A percentile compares a stretch with the other conserved stretches of the same genome.
Evolutionary conservation across 2,329 filamentous ascomycete species (phyloP).

Genomic region (Moelleriella libera): DNA sequence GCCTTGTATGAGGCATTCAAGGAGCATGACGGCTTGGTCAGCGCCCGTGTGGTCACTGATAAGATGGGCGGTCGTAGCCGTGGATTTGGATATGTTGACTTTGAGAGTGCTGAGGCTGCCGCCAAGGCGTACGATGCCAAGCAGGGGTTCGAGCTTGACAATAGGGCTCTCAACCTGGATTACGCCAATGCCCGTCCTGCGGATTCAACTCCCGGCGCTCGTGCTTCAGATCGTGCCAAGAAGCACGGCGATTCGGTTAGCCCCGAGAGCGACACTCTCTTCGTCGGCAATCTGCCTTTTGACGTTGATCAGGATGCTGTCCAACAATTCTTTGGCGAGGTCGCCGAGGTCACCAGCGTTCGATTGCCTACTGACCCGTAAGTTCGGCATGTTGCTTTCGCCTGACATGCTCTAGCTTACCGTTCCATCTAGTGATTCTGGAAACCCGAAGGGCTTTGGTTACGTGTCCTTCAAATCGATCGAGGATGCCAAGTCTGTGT

Average conservation of each 20-base stretch:
- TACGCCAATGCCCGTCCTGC: slow-evolving; percentile 55
- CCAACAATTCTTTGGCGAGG: slow-evolving; percentile 57
- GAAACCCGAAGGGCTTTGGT: slow-evolving; percentile 80
- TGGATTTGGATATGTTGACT: slow-evolving; percentile 91
- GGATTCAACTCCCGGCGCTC: slow-evolving; percentile 34
- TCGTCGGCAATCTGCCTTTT: slow-evolving; percentile 84
- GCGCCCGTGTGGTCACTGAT: slow-evolving; percentile 73
- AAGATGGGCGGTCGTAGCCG: slow-evolving; percentile 70
- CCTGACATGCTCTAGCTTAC: slow-evolving; percentile 7
- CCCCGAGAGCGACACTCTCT: slow-evolving; percentile 74
- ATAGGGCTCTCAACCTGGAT: slow-evolving; percentile 65
- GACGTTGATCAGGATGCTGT: slow-evolving; percentile 65
- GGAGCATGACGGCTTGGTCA: slow-evolving; percentile 56
- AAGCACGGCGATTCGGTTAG: slow-evolving; percentile 69
- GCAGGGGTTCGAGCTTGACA: slow-evolving; percentile 61
- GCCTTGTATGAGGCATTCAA: slow-evolving; percentile 71
- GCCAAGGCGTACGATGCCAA: slow-evolving; percentile 60
- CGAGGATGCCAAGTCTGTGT: slow-evolving; percentile 68
- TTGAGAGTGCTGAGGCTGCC: slow-evolving; percentile 51
- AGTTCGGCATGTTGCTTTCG: slow-evolving; percentile 19
- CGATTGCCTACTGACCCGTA: slow-evolving; percentile 76
- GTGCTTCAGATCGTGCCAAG: slow-evolving; percentile 49
- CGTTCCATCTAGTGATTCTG: slow-evolving; percentile 45
- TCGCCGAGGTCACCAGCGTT: slow-evolving; percentile 60
- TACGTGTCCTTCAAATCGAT: slow-evolving; percentile 75